These are phyloP conservation scores for Rhododendron simsii DNA, from an alignment of 148 eudicot genomes.

Conservation along the genomic window DNA sequence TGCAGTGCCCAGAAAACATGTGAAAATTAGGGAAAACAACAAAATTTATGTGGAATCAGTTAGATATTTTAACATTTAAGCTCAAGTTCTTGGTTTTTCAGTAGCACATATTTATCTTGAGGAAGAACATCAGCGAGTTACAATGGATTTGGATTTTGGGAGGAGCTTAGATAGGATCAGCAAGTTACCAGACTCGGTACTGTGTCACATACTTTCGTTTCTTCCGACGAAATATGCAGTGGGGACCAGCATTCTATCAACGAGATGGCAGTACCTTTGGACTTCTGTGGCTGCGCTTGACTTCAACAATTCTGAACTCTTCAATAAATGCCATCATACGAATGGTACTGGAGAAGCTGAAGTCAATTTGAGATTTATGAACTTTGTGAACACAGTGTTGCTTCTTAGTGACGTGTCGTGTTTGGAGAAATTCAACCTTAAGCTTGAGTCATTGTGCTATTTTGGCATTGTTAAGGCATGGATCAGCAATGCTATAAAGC, in stretches of 20 bases:
- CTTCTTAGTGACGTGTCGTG: background rate
- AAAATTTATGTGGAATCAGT: too few species aligned
- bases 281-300: conserved; percentile 12
- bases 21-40: too few species aligned
- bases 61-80: background rate
- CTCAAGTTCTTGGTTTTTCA: background rate
- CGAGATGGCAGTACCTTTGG: conserved; percentile 26
- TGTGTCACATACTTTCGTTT: conserved; percentile 21
- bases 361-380: background rate
- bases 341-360: background rate
- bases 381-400: background rate
- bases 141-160: background rate
- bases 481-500: background rate
- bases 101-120: background rate
- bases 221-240: conserved; percentile 20
- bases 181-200: conserved; percentile 12
- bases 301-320: conserved; percentile 4
- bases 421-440: background rate
- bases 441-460: background rate
- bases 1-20: too few species aligned
- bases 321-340: background rate
- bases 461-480: background rate
- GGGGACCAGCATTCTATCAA: background rate
- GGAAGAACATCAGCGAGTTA: background rate
- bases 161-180: conserved; percentile 18